Base-by-base conservation (phyloP, 2,329 filamentous ascomycete species). In the Fusarium sp. region DNA sequence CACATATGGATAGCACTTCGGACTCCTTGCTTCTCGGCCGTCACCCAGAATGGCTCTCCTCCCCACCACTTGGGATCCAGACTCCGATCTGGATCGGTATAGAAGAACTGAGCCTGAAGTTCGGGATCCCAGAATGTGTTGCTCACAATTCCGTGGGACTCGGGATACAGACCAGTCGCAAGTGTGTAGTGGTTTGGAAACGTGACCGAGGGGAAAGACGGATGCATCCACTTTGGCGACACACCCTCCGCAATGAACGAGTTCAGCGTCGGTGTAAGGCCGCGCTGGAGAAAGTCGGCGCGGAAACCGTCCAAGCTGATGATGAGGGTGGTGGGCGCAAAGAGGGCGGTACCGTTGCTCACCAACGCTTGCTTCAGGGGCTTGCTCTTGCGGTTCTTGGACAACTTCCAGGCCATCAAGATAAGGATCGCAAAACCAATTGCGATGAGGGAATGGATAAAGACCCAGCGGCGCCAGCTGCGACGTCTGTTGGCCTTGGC, bases 151-250 rank as follows among this genome's bases (percentile, higher is more conserved):
- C 96, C 96, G 76, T 99, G 96, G 62, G 90, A 90, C 80, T 98
- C 95, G 0, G 96, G 96, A 73, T 98, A 93, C 25, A 98, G 81
- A 0, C 96, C 96, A 0, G 96, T 98, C 0, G 93, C 93, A 36
- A 98, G 83, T 0, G 95, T 97, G 79, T 95, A 97, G 79, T 98
- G 96, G 74, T 98, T 95, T 11, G 96, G 96, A 74, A 99, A 99
- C 0, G 96, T 99, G 49, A 99, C 93, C 20, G 93, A 97, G 0
- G 96, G 96, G 71, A 99, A 99, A 38, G 93, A 96, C 0, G 96
- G 96, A 6, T 89, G 86, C 93, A 99, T 97, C 80, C 95, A 97
- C 70, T 89, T 86, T 3, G 96, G 95, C 6, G 94, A 97, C 10
- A 98, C 89, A 29, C 96, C 96, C 69, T 93, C 89, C 65, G 88